Conservation (phyloP, 352 stramenopile genomes). For the Pythium phragmiticola region DNA sequence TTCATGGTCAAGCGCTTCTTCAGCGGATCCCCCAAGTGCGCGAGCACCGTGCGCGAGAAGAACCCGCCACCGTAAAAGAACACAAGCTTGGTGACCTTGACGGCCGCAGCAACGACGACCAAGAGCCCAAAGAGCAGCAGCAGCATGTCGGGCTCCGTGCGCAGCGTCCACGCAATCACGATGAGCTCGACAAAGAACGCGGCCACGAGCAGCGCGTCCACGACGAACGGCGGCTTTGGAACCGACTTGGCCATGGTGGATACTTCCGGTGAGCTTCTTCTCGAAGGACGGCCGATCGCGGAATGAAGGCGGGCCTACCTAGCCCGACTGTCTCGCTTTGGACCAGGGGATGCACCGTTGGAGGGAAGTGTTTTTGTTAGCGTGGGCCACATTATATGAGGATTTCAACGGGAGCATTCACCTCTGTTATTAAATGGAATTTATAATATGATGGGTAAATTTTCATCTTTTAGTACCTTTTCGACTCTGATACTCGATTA, state of each 20-base stretch:
- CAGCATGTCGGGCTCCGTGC: constrained; percentile 69
- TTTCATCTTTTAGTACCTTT: too few relatives aligned
- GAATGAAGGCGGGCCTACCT: constrained; percentile 8
- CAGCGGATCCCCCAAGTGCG: constrained; percentile 80
- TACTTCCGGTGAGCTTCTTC: constrained; percentile 21
- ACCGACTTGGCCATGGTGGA: constrained; percentile 56
- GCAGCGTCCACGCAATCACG: constrained; percentile 61
- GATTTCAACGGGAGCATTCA: background rate
- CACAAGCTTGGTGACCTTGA: constrained; percentile 63
- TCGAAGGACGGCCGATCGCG: constrained; percentile 5
- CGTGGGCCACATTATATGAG: background rate
- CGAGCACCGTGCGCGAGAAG: constrained; percentile 76
- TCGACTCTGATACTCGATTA: too few relatives aligned
- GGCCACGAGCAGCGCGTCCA: constrained; percentile 64
- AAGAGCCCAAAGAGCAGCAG: constrained; percentile 60
- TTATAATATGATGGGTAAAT: too few relatives aligned
- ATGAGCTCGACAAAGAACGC: constrained; percentile 62
- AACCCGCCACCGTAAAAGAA: constrained; percentile 66
- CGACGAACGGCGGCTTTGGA: constrained; percentile 59
- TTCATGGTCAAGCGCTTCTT: constrained; percentile 83
- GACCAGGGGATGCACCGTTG: background rate
- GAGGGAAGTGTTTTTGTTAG: background rate
- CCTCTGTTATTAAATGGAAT: background rate
- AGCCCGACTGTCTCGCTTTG: constrained; percentile 6
- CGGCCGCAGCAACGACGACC: constrained; percentile 64